phyloP scores from a whole-genome alignment of 2,329 filamentous ascomycete species.

The Bipolaris sorokiniana region DNA sequence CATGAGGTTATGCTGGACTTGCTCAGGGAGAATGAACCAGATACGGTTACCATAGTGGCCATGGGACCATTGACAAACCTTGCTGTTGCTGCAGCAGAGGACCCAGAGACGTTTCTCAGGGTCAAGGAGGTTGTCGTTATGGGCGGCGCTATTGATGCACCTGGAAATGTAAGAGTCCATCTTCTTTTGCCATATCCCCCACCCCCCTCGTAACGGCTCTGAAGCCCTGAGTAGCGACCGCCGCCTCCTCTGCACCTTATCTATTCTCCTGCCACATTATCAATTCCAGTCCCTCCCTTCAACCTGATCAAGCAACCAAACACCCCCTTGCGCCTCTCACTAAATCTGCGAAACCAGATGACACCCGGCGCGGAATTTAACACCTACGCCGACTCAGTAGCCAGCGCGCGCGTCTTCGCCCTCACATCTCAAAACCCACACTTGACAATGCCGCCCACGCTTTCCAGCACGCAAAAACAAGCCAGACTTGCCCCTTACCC shows the following conservation, averaged over 20 bases:
- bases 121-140: conserved; percentile 94
- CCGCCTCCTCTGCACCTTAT: conserved; percentile 30
- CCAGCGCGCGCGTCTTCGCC: conserved; percentile 57
- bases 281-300: conserved; percentile 43
- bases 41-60: conserved; percentile 88
- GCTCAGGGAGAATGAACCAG: conserved; percentile 77
- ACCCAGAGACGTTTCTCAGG: conserved; percentile 85
- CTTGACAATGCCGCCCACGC: conserved; percentile 76
- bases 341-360: conserved; percentile 55
- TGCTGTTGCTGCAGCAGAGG: conserved; percentile 84
- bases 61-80: conserved; percentile 94
- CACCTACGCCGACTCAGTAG: conserved; percentile 76
- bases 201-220: conserved; percentile 1
- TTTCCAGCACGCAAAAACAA: conserved; percentile 53
- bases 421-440: conserved; percentile 65
- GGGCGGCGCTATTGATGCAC: conserved; percentile 81
- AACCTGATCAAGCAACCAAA: conserved; percentile 49
- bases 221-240: conserved; percentile 27
- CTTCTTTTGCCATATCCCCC: neutral
- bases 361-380: conserved; percentile 93
- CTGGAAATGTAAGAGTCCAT: conserved; percentile 68
- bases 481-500: conserved; percentile 49
- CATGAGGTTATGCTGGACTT: conserved; percentile 90
- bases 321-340: conserved; percentile 38
- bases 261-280: conserved; percentile 23